phyloP scores from a whole-genome alignment of 2,329 filamentous ascomycete species.

The Beauveria pseudobassiana region DNA sequence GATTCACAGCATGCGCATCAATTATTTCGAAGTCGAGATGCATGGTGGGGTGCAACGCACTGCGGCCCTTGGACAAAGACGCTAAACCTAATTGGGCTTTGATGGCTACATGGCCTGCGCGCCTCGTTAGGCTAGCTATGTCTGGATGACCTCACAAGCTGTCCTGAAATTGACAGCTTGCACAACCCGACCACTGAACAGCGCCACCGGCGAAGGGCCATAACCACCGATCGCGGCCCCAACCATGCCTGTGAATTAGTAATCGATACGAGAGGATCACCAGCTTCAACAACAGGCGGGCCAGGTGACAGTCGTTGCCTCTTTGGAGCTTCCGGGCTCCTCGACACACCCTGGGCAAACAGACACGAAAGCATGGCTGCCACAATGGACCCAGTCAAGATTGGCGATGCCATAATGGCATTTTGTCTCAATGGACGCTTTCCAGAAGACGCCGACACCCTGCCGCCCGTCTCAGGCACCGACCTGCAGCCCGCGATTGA shows the following conservation, averaged over 20 bases:
- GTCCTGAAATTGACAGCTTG: slow-evolving; percentile 8
- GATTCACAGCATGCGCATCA: not conserved
- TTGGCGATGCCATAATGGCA: slow-evolving; percentile 33
- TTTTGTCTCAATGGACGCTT: slow-evolving; percentile 35
- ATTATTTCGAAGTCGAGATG: not conserved
- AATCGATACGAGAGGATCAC: not conserved
- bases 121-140: not conserved
- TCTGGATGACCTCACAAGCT: slow-evolving; percentile 10
- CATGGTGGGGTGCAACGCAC: not conserved
- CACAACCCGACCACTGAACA: not conserved
- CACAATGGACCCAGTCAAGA: slow-evolving; percentile 21
- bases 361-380: slow-evolving; percentile 21
- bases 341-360: not conserved
- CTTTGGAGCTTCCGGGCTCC: not conserved
- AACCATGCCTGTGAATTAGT: not conserved
- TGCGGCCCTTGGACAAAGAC: not conserved
- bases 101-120: not conserved
- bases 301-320: not conserved
- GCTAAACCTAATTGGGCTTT: slow-evolving; percentile 5
- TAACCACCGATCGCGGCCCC: not conserved
- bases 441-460: slow-evolving; percentile 30
- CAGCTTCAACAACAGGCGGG: too few species aligned
- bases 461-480: slow-evolving; percentile 30
- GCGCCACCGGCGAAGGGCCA: not conserved
- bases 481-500: slow-evolving; percentile 33